These are phyloP conservation scores for Phialemonium atrogriseum DNA, from an alignment of 2,329 filamentous ascomycete genomes.

Conservation along the genomic window DNA sequence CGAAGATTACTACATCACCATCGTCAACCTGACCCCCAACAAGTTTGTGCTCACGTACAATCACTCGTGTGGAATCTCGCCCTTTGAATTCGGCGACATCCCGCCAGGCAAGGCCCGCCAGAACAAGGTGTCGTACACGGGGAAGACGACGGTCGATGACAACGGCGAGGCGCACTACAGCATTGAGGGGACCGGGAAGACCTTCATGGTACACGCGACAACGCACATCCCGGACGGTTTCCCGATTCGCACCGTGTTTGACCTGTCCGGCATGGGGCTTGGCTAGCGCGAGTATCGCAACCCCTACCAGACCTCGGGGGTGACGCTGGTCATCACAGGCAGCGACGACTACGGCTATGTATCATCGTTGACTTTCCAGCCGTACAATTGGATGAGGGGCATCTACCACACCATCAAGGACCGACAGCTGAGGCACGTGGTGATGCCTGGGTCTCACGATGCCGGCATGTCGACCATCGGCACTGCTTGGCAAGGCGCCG, in stretches of 20 bases:
- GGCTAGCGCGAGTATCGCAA: constrained; percentile 24
- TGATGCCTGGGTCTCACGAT: constrained; percentile 40
- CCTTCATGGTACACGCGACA: constrained; percentile 20
- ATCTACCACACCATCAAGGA: constrained; percentile 23
- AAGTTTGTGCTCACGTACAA: constrained; percentile 14
- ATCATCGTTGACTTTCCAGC: constrained; percentile 19
- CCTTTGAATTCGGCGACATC: constrained; percentile 23
- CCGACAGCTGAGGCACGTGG: constrained; percentile 33
- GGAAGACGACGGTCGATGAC: constrained; percentile 9
- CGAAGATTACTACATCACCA: constrained; percentile 20
- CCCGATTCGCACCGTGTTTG: constrained; percentile 18
- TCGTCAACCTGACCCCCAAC: constrained; percentile 26
- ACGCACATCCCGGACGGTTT: constrained; percentile 19
- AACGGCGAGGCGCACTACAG: constrained; percentile 23
- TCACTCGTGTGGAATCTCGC: constrained; percentile 22
- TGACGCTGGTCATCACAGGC: constrained; percentile 26
- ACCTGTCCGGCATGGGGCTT: constrained; percentile 20
- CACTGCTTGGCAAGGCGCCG: constrained; percentile 24
- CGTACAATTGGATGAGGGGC: constrained; percentile 22
- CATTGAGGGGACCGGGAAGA: constrained; percentile 20
- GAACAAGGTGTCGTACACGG: constrained; percentile 19
- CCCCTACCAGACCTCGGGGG: constrained; percentile 19
- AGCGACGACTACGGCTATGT: constrained; percentile 23
- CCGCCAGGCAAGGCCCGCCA: constrained; percentile 22
- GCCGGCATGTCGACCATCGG: constrained; percentile 37